Percentiles rank a stretch among this genome's conserved stretches.
Conservation (phyloP, 2,329 filamentous ascomycete species). For the Arthroderma sp. region DNA sequence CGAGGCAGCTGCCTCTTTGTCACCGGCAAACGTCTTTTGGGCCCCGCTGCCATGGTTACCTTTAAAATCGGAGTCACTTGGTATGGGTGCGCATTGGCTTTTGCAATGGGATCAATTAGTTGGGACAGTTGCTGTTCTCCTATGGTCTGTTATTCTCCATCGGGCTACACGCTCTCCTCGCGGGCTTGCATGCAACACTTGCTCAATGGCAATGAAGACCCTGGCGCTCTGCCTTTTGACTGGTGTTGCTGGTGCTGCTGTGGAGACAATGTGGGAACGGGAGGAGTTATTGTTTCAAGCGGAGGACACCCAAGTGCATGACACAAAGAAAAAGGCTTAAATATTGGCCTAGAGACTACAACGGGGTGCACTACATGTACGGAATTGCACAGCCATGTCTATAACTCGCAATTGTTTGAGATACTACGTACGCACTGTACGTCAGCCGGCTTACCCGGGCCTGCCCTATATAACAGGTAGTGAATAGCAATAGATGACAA, state of each 20-base stretch:
- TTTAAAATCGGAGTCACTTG: constrained; percentile 20
- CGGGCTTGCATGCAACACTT: not conserved
- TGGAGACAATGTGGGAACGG: constrained; percentile 37
- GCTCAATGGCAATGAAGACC: constrained; percentile 22
- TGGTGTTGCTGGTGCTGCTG: constrained; percentile 34
- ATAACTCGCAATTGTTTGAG: too few species aligned
- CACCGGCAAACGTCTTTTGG: constrained; percentile 28
- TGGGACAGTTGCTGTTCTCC: constrained; percentile 28
- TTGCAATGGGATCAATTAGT: constrained; percentile 39
- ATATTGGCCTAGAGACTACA: not conserved
- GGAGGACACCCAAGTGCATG: constrained; percentile 21
- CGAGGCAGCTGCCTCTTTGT: constrained; percentile 21
- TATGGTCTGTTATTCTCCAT: constrained; percentile 34
- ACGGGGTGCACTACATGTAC: too few species aligned
- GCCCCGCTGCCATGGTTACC: constrained; percentile 22
- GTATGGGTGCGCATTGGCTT: constrained; percentile 33
- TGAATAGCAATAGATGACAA: not conserved
- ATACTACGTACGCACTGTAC: too few species aligned
- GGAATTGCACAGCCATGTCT: too few species aligned
- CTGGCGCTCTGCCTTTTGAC: constrained; percentile 22
- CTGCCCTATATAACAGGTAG: too few species aligned
- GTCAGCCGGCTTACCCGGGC: too few species aligned
- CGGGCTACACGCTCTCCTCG: constrained; percentile 13
- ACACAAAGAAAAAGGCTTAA: constrained; percentile 16
- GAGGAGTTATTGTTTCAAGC: constrained; percentile 30